Evolutionary conservation across 768 basidiomycete genomes (phyloP), one percentile per base, ranked within the genome.

Genomic region (Boletus fagicola): DNA sequence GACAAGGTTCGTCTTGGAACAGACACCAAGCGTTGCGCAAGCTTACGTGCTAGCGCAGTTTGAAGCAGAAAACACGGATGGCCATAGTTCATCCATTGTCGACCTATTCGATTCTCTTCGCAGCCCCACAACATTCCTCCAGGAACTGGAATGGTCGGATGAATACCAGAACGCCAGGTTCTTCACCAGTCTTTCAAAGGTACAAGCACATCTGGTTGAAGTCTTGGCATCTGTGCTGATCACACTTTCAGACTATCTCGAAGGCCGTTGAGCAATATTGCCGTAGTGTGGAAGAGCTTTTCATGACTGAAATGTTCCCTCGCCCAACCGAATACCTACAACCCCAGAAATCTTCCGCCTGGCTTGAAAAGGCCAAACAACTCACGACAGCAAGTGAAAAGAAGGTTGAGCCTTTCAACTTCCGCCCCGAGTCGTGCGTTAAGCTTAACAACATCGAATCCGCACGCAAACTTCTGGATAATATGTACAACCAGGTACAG

Each of bases 391-490:
- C 83, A 49, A 87, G 87, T 45, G 95, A 98, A 72, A 94, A 92
- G 79, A 95, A 90, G 72, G 81, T 95, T 44, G 93, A 94, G 65
- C 91, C 94, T 1, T 99, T 95, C 79, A 92, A 94, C 66, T 98
- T 99, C 77, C 86, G 83, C 49, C 83, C 94, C 0, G 85, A 96
- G 76, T 94, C 93, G 0, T 98, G 95, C 67, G 92, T 99, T 70
- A 98, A 98, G 77, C 81, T 98, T 50, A 99, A 99, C 78, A 98
- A 98, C 72, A 86, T 98, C 61, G 94, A 95, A 64, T 89, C 92
- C 12, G 94, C 95, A 1, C 85, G 94, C 31, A 85, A 85, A 58
- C 80, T 97, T 47, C 80, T 99, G 59, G 97, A 99, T 71, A 92
- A 90, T 59, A 90, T 98, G 83, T 98, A 98, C 72, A 86, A 82